Evolutionary conservation across 129 eudicot species (phyloP).

Genomic region (Flaveria linearis): DNA sequence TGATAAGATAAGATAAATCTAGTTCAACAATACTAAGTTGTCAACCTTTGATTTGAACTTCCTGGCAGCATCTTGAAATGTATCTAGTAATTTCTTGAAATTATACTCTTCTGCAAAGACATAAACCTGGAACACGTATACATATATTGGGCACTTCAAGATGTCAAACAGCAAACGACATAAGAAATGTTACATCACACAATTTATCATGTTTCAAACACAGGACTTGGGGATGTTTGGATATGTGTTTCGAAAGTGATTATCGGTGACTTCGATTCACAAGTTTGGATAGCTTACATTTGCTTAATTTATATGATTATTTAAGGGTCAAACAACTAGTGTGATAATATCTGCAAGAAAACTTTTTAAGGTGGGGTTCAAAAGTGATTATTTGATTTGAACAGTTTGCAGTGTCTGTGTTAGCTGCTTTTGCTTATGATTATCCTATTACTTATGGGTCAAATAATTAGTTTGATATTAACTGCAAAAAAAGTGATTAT

Average conservation of each 20-base stretch:
- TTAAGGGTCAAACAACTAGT: background rate
- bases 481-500: background rate
- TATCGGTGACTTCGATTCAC: background rate
- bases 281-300: no score
- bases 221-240: background rate
- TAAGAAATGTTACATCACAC: background rate
- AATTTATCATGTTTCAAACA: background rate
- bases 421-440: background rate
- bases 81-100: conserved; percentile 58
- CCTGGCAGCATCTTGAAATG: conserved; percentile 63
- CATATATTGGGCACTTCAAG: background rate
- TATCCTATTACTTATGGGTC: background rate
- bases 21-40: background rate
- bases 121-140: conserved; percentile 50
- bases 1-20: background rate
- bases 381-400: background rate
- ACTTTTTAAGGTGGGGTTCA: background rate
- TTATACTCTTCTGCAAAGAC: conserved; percentile 72
- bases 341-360: no score
- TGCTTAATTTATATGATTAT: background rate
- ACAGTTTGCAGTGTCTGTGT: background rate
- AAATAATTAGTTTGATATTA: background rate
- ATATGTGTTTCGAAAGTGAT: background rate
- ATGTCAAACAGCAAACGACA: background rate
- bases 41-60: conserved; percentile 76